Evolutionary conservation across 2,329 filamentous ascomycete genomes (phyloP), one percentile per base, ranked within the genome.

Genomic region (Chaetomium strumarium): DNA sequence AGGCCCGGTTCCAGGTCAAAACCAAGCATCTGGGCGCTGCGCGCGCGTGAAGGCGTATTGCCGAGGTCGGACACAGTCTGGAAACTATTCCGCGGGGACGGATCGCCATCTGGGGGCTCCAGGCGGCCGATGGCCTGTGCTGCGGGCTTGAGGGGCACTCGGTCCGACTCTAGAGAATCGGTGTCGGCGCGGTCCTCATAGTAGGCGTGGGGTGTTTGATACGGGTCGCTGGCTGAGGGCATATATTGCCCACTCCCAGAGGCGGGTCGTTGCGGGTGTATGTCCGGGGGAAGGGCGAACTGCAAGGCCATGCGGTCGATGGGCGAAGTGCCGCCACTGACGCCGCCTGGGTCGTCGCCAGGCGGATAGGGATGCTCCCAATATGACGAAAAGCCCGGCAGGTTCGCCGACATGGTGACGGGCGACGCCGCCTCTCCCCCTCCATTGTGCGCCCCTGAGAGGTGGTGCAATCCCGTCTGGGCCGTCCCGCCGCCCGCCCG

Each of bases 1-100:
- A 75, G 67, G 6, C 78, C 80, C 44, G 76, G 75, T 67, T 92
- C 88, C 43, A 85, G 62, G 37, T 74, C 73, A 36, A 72, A 72
- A 3, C 65, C 81, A 68, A 64, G 80, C 77, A 73, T 85, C 71
- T 66, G 81, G 31, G 69, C 70, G 51, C 76, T 75, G 38, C 74
- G 71, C 13, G 68, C 63, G 37, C 72, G 69, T 11, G 75, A 72
- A 5, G 80, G 75, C 55, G 78, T 78, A 63, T 80, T 83, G 52
- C 76, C 79, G 63, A 79, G 57, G 53, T 78, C 76, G 1, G 74
- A 76, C 16, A 80, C 71, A 0, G 77, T 81, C 64, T 81, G 78
- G 53, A 81, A 81, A 58, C 82, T 82, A 57, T 80, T 74, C 53
- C 75, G 71, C 31, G 71, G 67, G 48, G 71, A 70, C 13, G 70